phyloP scores from a whole-genome alignment of 2,329 filamentous ascomycete genomes.

The Neonectria faginata region DNA sequence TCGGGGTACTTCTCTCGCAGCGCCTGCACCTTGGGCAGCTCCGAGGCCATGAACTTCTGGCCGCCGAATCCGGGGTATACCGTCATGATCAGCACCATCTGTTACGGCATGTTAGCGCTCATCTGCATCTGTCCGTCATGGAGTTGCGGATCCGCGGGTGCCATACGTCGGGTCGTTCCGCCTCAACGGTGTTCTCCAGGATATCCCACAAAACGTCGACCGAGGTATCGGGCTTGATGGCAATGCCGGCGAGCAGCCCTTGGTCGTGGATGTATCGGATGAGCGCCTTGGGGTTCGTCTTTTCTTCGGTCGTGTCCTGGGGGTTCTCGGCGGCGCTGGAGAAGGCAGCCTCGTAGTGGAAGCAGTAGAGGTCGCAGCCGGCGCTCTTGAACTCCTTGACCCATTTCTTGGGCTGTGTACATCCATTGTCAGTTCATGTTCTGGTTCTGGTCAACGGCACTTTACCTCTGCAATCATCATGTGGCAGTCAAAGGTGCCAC shows the following conservation, averaged over 20 bases:
- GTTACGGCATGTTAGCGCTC: conserved; percentile 28
- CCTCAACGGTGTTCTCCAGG: conserved; percentile 76
- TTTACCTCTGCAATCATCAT: conserved; percentile 99
- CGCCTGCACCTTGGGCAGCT: conserved; percentile 91
- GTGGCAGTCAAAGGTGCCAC: conserved; percentile 98
- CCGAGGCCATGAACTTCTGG: conserved; percentile 97
- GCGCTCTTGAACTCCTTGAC: conserved; percentile 94
- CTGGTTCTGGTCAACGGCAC: not conserved
- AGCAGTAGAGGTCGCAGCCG: conserved; percentile 99
- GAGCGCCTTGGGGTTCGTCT: conserved; percentile 85
- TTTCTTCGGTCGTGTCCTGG: conserved; percentile 72
- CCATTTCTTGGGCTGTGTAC: conserved; percentile 90
- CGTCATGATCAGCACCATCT: conserved; percentile 99
- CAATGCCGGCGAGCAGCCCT: conserved; percentile 91
- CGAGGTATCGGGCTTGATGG: conserved; percentile 91
- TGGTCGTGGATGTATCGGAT: conserved; percentile 91
- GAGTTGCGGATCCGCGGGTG: not conserved
- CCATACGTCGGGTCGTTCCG: conserved; percentile 89
- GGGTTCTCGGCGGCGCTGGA: conserved; percentile 88
- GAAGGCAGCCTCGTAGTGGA: conserved; percentile 97
- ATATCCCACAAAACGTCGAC: conserved; percentile 95
- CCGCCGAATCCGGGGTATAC: conserved; percentile 97
- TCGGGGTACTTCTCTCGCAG: conserved; percentile 88
- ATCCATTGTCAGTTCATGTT: conserved; percentile 25
- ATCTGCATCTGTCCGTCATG: not conserved